A percentile compares a stretch with the other conserved stretches of the same genome.
Conservation (phyloP, 805 yeast species). For the Starmerella floris region DNA sequence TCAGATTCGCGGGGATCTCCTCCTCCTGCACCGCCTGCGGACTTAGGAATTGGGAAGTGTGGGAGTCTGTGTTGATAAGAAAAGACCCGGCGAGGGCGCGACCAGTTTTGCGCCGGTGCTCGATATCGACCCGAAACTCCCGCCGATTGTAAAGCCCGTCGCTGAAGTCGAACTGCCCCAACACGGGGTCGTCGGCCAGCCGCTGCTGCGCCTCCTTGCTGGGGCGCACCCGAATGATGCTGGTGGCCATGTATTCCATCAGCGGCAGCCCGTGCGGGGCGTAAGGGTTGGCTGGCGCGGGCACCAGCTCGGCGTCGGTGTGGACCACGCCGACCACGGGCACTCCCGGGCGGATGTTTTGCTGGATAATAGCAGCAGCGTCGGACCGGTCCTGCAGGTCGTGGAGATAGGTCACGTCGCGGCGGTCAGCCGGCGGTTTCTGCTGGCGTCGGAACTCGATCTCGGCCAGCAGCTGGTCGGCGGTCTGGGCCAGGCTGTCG, state of each 20-base stretch:
- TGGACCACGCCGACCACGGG: slow-evolving; percentile 18
- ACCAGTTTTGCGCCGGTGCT: slow-evolving; percentile 74
- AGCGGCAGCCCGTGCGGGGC: slow-evolving; percentile 44
- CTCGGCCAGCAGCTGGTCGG: slow-evolving; percentile 44
- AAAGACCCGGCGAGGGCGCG: slow-evolving; percentile 50
- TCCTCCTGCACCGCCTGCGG: slow-evolving; percentile 24
- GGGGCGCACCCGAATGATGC: slow-evolving; percentile 53
- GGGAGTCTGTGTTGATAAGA: slow-evolving; percentile 32
- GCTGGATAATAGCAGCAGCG: slow-evolving; percentile 40
- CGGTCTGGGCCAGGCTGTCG: slow-evolving; percentile 63
- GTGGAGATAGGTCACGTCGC: slow-evolving; percentile 30
- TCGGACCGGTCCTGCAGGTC: slow-evolving; percentile 47
- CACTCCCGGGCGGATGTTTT: slow-evolving; percentile 34
- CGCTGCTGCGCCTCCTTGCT: slow-evolving; percentile 15
- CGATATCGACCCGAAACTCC: slow-evolving; percentile 38
- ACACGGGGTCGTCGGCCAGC: slow-evolving; percentile 34
- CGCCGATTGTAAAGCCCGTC: slow-evolving; percentile 34
- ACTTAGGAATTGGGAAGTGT: slow-evolving; percentile 32
- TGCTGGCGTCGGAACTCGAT: slow-evolving; percentile 34
- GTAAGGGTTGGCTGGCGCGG: slow-evolving; percentile 21
- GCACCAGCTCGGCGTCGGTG: slow-evolving; percentile 8
- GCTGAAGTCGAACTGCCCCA: slow-evolving; percentile 14
- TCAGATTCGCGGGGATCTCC: slow-evolving; percentile 49
- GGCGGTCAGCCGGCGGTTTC: not conserved
- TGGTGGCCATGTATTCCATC: slow-evolving; percentile 59